Evolutionary conservation across 495 filamentous ascomycete genomes (phyloP), one percentile per base, ranked within the genome.

Genomic region (Tricharina praecox): DNA sequence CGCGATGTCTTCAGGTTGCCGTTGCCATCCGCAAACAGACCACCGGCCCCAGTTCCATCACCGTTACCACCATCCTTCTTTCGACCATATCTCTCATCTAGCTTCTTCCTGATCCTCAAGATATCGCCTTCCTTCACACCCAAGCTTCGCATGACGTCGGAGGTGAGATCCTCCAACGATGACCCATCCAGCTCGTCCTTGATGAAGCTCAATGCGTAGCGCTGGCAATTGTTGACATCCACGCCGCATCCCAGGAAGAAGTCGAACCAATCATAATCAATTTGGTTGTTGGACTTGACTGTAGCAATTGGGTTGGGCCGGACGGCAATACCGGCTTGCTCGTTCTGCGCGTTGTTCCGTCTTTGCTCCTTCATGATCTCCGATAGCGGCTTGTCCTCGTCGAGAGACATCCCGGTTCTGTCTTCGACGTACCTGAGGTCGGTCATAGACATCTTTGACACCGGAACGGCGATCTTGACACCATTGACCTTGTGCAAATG

Each of bases 401-500:
- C 88, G 23, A 99, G 67, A 9, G 86, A 94, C 13, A 82, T 68
- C n/a, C 85, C 85, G 13, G 86, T 85, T 11, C 73, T 65, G 45
- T 73, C 73, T 64, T 99, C 90, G 24, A 96, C 87, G 51, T 90
- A 95, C 66, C 94, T 87, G 20, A 99, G 66, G 63, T 99, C 90
- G 55, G 86, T 81, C 34, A 85, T 68, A 1, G 88, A 85, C 90
- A 99, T 99, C 63, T 96, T 96, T 8, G 75, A 64, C 30, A 94
- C 75, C 20, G 90, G 88, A 3, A 99, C 90, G 5, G 90, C 90
- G 64, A 99, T 99, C 63, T 95, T 94, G 40, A 99, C 85, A 9
- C 90, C 90, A 59, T 99, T 99, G 61, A 79, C 69, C 68, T 99
- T 99, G 67, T 99, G 90, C 3, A 99, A 70, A 64, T 96, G 90